Evolutionary conservation across 306 rosid species (phyloP), one percentile per base, ranked within the genome.

Genomic region (Spatholobus suberectus): DNA sequence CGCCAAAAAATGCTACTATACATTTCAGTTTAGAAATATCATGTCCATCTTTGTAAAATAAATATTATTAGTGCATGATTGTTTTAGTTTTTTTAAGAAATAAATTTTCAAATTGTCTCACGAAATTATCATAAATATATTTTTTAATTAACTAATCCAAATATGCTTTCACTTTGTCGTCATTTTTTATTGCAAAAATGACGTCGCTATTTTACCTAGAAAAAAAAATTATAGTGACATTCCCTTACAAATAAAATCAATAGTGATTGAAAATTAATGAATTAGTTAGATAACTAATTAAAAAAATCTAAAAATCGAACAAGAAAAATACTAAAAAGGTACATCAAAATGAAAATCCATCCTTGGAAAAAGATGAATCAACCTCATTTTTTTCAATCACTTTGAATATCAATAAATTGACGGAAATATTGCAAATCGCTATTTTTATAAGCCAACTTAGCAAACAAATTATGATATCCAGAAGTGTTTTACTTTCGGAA

Each of bases 31-130:
- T 73, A 51, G 34, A 73, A 73, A 52, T 74, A 17, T 54, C 54
- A 73, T 34, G 78, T 52, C 61, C 43, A 20, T 35, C 26, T 73
- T 52, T 35, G 41, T 54, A 26, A 54, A 74, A 37, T 26, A 74
- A 3, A 37, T 29, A 29, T 62, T 26, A 27, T 61, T 5, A 26
- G 20, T 61, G 20, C 40, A 61, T 27, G 20, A 27, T 27, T 61
- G 26, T 34, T 65, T 65, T 11, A 8, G 66, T 58, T 3, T 35
- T 26, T 15, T 34, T 51, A 17, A n/a, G 27, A 3, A n/a, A 35
- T 34, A 65, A 17, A 14, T 1, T 61, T 59, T 26, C n/a, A 59
- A 59, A 26, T 2, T 13, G 9, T 13, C 37, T 59, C 37, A 24
- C 61, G 7, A 9, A 55, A 57, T 23, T 10, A 10, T 57, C 15